Percentiles rank a stretch among this genome's conserved stretches.
Conservation (phyloP, 2,329 filamentous ascomycete species). For the Tetracladium maxilliforme region DNA sequence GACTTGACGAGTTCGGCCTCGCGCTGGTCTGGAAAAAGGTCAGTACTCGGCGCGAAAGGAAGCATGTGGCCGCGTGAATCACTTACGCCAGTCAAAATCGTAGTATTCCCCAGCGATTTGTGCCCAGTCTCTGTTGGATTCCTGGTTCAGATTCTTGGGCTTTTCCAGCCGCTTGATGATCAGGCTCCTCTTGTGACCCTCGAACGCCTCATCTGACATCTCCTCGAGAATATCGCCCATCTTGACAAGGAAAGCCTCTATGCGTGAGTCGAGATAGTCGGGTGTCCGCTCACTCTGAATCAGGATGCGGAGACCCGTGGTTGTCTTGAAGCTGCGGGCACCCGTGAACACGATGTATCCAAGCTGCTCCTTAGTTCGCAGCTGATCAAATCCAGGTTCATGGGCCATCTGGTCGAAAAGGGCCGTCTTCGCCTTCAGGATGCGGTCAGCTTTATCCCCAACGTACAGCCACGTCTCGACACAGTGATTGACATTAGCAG, state of each 20-base stretch:
- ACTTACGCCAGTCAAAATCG: slow-evolving; percentile 74
- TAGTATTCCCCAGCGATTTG: slow-evolving; percentile 79
- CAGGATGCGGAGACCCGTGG: slow-evolving; percentile 73
- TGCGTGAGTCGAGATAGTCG: slow-evolving; percentile 71
- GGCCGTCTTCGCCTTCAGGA: slow-evolving; percentile 59
- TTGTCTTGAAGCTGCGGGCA: slow-evolving; percentile 55
- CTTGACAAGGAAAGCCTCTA: slow-evolving; percentile 65
- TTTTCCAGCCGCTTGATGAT: slow-evolving; percentile 82
- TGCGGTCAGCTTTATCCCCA: slow-evolving; percentile 54
- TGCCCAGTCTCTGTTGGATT: slow-evolving; percentile 69
- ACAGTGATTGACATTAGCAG: slow-evolving; percentile 78
- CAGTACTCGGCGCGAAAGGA: slow-evolving; percentile 1
- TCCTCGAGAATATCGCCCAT: slow-evolving; percentile 52
- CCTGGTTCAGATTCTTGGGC: slow-evolving; percentile 78
- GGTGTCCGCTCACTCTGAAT: slow-evolving; percentile 86
- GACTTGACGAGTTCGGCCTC: slow-evolving; percentile 63
- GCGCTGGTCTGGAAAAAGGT: slow-evolving; percentile 17
- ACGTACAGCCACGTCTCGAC: slow-evolving; percentile 66
- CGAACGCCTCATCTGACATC: slow-evolving; percentile 76
- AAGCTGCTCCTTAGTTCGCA: slow-evolving; percentile 92
- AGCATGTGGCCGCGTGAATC: neutral
- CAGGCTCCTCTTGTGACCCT: slow-evolving; percentile 79
- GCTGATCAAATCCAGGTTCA: slow-evolving; percentile 86
- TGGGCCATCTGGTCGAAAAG: slow-evolving; percentile 82
- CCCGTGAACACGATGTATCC: slow-evolving; percentile 93